These are phyloP conservation scores for Handroanthus guayacan DNA, from an alignment of 257 asterid species.

Conservation along the genomic window DNA sequence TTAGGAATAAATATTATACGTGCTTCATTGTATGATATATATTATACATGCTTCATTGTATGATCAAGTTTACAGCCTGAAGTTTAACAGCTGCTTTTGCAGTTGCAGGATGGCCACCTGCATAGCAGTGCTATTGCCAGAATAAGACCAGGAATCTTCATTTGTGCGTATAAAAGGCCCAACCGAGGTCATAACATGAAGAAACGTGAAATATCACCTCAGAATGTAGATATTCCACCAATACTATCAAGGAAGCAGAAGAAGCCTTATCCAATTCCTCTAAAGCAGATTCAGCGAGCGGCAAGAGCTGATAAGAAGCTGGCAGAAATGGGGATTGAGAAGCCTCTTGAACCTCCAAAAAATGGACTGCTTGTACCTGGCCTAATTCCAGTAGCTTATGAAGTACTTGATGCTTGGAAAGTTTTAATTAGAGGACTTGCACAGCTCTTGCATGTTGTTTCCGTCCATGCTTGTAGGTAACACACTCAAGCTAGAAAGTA, in stretches of 20 bases:
- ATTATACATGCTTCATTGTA: constrained; percentile 8
- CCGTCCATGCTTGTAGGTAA: constrained; percentile 95
- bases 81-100: constrained; percentile 43
- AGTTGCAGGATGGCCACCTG: constrained; percentile 55
- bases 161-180: constrained; percentile 51
- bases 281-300: constrained; percentile 72
- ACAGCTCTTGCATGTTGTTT: constrained; percentile 70
- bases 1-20: background rate
- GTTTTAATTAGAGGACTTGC: constrained; percentile 76
- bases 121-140: constrained; percentile 39
- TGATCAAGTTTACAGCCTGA: constrained; percentile 12
- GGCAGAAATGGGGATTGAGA: constrained; percentile 89
- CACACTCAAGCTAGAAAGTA: constrained; percentile 14
- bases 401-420: constrained; percentile 84
- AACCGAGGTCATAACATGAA: constrained; percentile 42
- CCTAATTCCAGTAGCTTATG: constrained; percentile 77
- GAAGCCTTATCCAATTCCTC: constrained; percentile 86
- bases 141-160: constrained; percentile 40
- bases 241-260: constrained; percentile 78
- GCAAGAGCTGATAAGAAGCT: constrained; percentile 85
- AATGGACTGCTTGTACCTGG: constrained; percentile 76
- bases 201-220: constrained; percentile 55
- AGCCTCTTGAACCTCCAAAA: constrained; percentile 85
- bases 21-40: constrained; percentile 1
- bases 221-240: constrained; percentile 85